Evolutionary conservation across 2,329 filamentous ascomycete genomes (phyloP).

Genomic region (Aspergillus jensenii): DNA sequence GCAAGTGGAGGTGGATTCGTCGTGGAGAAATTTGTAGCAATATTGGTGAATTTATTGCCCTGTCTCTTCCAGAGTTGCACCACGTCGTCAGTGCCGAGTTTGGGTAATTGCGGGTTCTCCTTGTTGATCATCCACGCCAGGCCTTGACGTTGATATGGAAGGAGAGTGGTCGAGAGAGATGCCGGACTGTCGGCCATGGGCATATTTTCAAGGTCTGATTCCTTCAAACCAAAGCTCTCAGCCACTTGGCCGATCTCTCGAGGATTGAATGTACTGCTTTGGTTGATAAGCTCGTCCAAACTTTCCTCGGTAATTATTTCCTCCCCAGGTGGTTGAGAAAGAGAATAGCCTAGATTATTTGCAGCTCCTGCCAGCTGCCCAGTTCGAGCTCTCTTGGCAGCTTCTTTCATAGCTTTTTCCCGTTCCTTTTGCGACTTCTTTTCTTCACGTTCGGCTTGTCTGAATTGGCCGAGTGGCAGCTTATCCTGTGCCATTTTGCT

Average conservation of each 20-base stretch:
- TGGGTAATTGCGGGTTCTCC: slow-evolving; percentile 68
- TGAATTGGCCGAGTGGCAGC: slow-evolving; percentile 56
- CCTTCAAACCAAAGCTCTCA: slow-evolving; percentile 69
- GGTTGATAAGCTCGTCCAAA: slow-evolving; percentile 64
- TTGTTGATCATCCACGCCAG: slow-evolving; percentile 78
- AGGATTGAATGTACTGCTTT: slow-evolving; percentile 67
- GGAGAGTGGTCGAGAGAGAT: slow-evolving; percentile 63
- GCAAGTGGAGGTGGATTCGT: slow-evolving; percentile 61
- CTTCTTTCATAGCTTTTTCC: slow-evolving; percentile 48
- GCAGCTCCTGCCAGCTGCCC: slow-evolving; percentile 26
- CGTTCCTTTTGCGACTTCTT: slow-evolving; percentile 47
- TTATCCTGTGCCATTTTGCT: slow-evolving; percentile 63
- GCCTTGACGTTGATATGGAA: slow-evolving; percentile 78
- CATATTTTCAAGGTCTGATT: slow-evolving; percentile 69
- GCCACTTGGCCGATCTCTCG: slow-evolving; percentile 64
- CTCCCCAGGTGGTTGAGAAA: slow-evolving; percentile 28
- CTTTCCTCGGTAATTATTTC: slow-evolving; percentile 38
- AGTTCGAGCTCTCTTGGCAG: slow-evolving; percentile 31
- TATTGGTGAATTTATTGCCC: slow-evolving; percentile 58
- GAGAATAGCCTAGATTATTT: slow-evolving; percentile 31
- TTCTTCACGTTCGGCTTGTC: slow-evolving; percentile 55
- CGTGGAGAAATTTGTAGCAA: slow-evolving; percentile 70
- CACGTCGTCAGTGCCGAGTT: slow-evolving; percentile 56
- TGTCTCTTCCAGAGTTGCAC: slow-evolving; percentile 75
- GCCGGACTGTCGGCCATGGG: slow-evolving; percentile 69